phyloP scores from a whole-genome alignment of 2,329 filamentous ascomycete species.

The Cercospora beticola region DNA sequence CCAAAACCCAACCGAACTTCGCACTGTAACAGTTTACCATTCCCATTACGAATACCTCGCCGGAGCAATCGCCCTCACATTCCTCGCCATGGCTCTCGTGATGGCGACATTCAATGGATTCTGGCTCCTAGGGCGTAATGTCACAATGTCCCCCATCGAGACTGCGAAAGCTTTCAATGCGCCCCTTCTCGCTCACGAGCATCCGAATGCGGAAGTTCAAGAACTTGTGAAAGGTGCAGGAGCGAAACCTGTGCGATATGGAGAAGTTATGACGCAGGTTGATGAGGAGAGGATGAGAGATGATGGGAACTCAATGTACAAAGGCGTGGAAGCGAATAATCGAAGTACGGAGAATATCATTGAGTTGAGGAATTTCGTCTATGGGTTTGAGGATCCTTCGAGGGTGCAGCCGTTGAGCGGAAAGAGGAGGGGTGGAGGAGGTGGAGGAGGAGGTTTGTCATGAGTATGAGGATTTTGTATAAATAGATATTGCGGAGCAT shows the following conservation, averaged over 20 bases:
- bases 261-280: constrained; percentile 10
- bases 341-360: constrained; percentile 13
- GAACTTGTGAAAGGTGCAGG: constrained; percentile 21
- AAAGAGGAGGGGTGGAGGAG: not conserved
- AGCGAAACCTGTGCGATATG: constrained; percentile 21
- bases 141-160: constrained; percentile 21
- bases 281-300: not conserved
- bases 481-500: too few relatives aligned
- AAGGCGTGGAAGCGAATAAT: not conserved
- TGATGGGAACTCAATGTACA: constrained; percentile 6
- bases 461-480: not conserved
- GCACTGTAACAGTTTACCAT: constrained; percentile 14
- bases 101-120: constrained; percentile 16
- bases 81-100: constrained; percentile 16
- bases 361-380: constrained; percentile 16
- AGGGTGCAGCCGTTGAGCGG: constrained; percentile 19
- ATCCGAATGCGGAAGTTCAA: constrained; percentile 20
- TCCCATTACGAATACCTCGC: constrained; percentile 17
- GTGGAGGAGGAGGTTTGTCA: not conserved
- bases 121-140: constrained; percentile 18
- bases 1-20: constrained; percentile 3
- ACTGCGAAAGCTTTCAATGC: constrained; percentile 25
- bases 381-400: constrained; percentile 20
- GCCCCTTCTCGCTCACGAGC: constrained; percentile 17
- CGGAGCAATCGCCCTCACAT: constrained; percentile 14